Evolutionary conservation across 2,329 filamentous ascomycete species (phyloP).

Genomic region (Fusarium guadeloupense): DNA sequence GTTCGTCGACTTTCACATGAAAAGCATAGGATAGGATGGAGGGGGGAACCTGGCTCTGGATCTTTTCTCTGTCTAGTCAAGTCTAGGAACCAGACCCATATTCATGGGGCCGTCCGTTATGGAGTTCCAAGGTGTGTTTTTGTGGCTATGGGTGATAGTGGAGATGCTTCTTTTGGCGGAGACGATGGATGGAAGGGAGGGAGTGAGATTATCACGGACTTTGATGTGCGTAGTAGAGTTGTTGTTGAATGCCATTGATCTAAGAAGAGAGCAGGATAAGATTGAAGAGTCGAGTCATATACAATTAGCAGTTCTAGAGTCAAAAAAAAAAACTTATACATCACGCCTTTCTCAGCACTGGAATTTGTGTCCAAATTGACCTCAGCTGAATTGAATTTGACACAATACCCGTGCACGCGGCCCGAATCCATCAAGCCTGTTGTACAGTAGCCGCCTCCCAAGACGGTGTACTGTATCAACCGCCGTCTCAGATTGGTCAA

Average conservation of each 20-base stretch:
- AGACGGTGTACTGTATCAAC: constrained; percentile 2
- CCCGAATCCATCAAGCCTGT: constrained; percentile 34
- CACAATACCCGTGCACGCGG: constrained; percentile 34
- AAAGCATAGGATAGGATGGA: too few species aligned
- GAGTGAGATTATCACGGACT: constrained; percentile 40
- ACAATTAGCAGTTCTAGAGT: background rate
- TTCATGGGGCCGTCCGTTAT: constrained; percentile 40
- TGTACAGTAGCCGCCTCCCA: constrained; percentile 34
- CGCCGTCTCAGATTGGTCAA: constrained; percentile 22
- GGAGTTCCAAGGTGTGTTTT: constrained; percentile 23
- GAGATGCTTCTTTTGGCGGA: constrained; percentile 20
- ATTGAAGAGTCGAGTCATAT: background rate
- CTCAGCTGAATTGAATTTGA: constrained; percentile 18
- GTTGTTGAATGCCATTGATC: constrained; percentile 5
- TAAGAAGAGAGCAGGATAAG: background rate
- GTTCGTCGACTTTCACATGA: constrained; percentile 36
- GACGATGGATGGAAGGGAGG: constrained; percentile 12
- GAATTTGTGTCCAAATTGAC: constrained; percentile 8
- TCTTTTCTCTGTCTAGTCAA: constrained; percentile 24
- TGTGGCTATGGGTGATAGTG: constrained; percentile 19
- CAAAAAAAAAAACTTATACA: background rate
- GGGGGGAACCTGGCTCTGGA: background rate
- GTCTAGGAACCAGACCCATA: constrained; percentile 30
- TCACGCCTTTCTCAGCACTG: background rate
- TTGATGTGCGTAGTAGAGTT: constrained; percentile 8